These are phyloP conservation scores for Thalassiosira livingstoniorum DNA, from an alignment of 352 stramenopile species.

Conservation along the genomic window DNA sequence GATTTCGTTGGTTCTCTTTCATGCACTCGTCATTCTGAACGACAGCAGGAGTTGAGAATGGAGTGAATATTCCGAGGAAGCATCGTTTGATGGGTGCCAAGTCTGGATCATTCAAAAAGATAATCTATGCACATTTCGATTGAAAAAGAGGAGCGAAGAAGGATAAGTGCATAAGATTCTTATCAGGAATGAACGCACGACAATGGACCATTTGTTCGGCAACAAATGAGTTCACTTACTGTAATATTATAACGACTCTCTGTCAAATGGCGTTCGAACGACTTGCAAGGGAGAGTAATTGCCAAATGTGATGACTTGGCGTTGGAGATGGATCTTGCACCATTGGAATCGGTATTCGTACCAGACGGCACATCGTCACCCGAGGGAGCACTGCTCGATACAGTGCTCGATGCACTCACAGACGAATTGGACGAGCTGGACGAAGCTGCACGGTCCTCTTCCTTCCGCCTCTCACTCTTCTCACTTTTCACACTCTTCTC, in stretches of 20 bases:
- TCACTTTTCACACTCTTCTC: too few relatives aligned
- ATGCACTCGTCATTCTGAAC: not conserved
- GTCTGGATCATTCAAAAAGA: conserved; percentile 45
- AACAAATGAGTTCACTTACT: conserved; percentile 20
- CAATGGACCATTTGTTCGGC: not conserved
- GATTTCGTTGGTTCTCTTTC: not conserved
- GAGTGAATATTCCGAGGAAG: conserved; percentile 50
- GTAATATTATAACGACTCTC: conserved; percentile 41
- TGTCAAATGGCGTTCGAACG: conserved; percentile 18
- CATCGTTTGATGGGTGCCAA: conserved; percentile 27
- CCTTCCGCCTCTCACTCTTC: too few relatives aligned
- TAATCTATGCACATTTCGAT: conserved; percentile 14
- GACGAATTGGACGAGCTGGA: too few relatives aligned
- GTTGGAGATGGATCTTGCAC: too few relatives aligned
- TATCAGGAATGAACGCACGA: not conserved
- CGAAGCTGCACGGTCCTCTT: too few relatives aligned
- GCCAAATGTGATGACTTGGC: conserved; percentile 50
- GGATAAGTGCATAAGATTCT: not conserved
- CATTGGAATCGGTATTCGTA: too few relatives aligned
- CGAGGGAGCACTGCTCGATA: too few relatives aligned
- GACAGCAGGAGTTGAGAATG: conserved; percentile 1
- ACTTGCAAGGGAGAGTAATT: conserved; percentile 52
- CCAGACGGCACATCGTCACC: not conserved
- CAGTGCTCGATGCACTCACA: too few relatives aligned
- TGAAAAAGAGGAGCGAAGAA: not conserved